Percentiles rank a stretch among this genome's conserved stretches.
phyloP scores from a whole-genome alignment of 2,329 filamentous ascomycete genomes.

The Beauveria caledonica region DNA sequence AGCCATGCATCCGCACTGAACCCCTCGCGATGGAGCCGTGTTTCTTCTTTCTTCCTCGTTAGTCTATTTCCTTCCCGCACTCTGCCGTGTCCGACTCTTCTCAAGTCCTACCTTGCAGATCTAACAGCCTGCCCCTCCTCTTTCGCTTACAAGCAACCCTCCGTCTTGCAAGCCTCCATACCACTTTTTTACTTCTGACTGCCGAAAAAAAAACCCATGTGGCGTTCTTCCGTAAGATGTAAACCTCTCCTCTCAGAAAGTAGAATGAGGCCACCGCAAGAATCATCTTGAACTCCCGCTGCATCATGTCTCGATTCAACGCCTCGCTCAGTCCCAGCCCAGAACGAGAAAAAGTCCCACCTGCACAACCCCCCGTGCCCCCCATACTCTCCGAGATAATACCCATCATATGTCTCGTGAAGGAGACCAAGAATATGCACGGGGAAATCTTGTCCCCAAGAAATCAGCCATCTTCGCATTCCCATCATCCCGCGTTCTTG shows the following conservation, averaged over 20 bases:
- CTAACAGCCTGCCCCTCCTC: neutral
- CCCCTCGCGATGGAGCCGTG: neutral
- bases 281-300: neutral
- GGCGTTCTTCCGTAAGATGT: neutral
- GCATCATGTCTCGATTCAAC: neutral
- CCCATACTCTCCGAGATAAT: neutral
- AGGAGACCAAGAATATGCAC: neutral
- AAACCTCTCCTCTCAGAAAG: neutral
- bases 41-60: too few relatives aligned
- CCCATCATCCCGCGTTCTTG: too few relatives aligned
- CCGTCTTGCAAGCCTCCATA: too few relatives aligned
- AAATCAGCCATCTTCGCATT: too few relatives aligned
- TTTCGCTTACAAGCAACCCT: neutral
- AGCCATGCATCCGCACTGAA: neutral
- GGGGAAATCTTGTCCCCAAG: neutral
- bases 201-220: too few relatives aligned
- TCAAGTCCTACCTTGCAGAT: neutral
- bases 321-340: neutral
- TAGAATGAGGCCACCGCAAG: neutral
- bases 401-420: neutral
- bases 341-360: neutral
- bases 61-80: neutral
- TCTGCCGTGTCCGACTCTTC: neutral
- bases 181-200: neutral
- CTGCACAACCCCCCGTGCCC: neutral